phyloP scores from a whole-genome alignment of 805 yeast genomes.

The Saitoella complicata region DNA sequence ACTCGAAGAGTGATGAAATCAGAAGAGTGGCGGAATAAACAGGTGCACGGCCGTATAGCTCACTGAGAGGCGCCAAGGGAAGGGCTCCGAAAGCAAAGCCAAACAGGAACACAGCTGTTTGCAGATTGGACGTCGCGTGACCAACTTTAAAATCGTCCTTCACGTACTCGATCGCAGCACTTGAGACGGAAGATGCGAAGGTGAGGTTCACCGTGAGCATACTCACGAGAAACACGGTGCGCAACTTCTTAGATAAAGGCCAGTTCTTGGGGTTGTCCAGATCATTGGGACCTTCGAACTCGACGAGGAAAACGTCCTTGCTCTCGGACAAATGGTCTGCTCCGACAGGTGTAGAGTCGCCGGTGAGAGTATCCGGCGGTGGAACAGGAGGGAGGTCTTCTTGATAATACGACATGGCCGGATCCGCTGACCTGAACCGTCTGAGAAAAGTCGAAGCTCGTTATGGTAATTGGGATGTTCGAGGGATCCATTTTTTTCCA shows the following conservation, averaged over 20 bases:
- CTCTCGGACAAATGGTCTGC: neutral
- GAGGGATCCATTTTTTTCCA: too few relatives aligned
- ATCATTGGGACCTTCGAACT: constrained; percentile 21
- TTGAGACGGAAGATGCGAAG: constrained; percentile 21
- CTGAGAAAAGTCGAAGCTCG: too few relatives aligned
- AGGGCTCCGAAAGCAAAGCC: constrained; percentile 37
- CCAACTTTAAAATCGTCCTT: constrained; percentile 29
- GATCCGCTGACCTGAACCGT: too few relatives aligned
- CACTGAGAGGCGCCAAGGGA: constrained; percentile 44
- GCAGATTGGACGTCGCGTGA: constrained; percentile 27
- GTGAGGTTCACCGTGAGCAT: constrained; percentile 3
- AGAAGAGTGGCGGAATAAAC: constrained; percentile 35
- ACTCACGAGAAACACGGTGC: constrained; percentile 19
- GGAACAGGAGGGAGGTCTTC: too few relatives aligned
- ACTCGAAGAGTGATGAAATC: constrained; percentile 13
- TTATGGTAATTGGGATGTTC: too few relatives aligned
- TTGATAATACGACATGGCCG: too few relatives aligned
- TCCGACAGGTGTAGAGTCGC: neutral
- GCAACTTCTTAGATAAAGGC: constrained; percentile 24
- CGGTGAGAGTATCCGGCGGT: too few relatives aligned
- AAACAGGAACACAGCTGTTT: constrained; percentile 30
- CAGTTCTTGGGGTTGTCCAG: constrained; percentile 25
- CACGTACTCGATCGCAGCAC: constrained; percentile 22
- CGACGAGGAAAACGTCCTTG: constrained; percentile 5
- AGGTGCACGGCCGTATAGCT: constrained; percentile 51